Base-by-base conservation (phyloP, 2,329 filamentous ascomycete species). In the Phialemonium atrogriseum region DNA sequence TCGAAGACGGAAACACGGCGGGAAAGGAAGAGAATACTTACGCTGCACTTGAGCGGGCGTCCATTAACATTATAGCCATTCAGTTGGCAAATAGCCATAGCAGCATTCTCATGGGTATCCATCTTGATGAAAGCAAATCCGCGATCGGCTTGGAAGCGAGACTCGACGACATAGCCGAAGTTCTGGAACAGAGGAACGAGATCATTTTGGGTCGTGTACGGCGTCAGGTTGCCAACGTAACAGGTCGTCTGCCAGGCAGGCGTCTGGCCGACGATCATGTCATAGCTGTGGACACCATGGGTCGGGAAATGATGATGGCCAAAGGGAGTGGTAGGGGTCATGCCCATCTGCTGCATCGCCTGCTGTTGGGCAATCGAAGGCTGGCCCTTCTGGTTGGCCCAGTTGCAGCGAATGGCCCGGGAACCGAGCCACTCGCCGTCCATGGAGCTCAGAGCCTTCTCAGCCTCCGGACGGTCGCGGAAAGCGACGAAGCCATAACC, bases 371-470 rank as follows among this genome's bases (percentile, higher is more conserved):
- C 87, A 59, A 96, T 95, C 2, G 91, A 96, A 35, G 91, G 91
- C 54, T 98, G 91, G n/a, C 91, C 91, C 70, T 98, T 98, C 56
- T 98, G 91, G 66, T 98, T 98, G 39, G 91, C 91, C 91, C 91
- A 98, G 70, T 98, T 98, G 74, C 89, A 96, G 48, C 91, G 88
- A 54, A 98, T 98, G 24, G 91, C 91, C 43, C 91, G 84, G 49
- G 91, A 96, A 33, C 91, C 91, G 31, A 98, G 80, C 91, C 91
- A 98, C 65, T 98, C 91, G 41, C 91, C 91, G 52, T 98, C 91
- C 91, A 98, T 98, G 41, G 87, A 87, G 63, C 82, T 94, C 51
- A 98, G 62, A 2, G 91, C 89, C 63, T 95, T 94, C 59, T 98
- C 91, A 17, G 91, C 91, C 51, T 98, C 91, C 21, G 75, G 66